These are phyloP conservation scores for Silene uniflora DNA, from an alignment of 148 eudicot genomes.

Conservation along the genomic window DNA sequence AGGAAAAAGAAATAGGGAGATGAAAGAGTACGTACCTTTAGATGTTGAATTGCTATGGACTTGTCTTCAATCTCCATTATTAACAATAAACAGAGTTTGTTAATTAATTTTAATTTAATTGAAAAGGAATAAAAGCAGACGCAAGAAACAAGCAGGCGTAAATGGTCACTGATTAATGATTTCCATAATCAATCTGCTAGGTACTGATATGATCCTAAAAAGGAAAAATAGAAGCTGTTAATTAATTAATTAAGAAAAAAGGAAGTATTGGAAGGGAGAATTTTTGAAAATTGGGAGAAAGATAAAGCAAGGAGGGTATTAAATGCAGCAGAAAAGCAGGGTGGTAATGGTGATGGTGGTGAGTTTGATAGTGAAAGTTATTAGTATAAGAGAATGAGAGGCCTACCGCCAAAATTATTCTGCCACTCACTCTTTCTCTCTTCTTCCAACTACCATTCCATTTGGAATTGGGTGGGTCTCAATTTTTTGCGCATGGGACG, in stretches of 20 bases:
- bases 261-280: background rate
- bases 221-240: too few relatives aligned
- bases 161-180: background rate
- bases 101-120: too few relatives aligned
- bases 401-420: slow-evolving; percentile 11
- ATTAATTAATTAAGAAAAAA: background rate
- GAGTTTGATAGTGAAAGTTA: background rate
- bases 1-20: background rate
- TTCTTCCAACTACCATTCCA: background rate
- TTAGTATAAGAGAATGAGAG: background rate
- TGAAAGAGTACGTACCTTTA: slow-evolving; percentile 23
- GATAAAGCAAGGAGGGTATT: background rate
- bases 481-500: too few relatives aligned
- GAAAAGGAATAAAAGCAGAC: too few relatives aligned
- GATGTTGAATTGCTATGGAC: slow-evolving; percentile 19
- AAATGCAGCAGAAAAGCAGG: background rate
- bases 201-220: too few relatives aligned
- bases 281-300: background rate
- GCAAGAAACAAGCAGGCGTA: too few relatives aligned
- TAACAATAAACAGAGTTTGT: background rate
- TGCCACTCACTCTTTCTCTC: background rate
- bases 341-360: slow-evolving; percentile 3
- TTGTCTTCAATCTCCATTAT: slow-evolving; percentile 37
- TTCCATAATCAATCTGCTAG: too few relatives aligned
- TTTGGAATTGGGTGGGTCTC: too few relatives aligned